Conservation (phyloP, 352 stramenopile genomes). For the Globisporangium nodosum region DNA sequence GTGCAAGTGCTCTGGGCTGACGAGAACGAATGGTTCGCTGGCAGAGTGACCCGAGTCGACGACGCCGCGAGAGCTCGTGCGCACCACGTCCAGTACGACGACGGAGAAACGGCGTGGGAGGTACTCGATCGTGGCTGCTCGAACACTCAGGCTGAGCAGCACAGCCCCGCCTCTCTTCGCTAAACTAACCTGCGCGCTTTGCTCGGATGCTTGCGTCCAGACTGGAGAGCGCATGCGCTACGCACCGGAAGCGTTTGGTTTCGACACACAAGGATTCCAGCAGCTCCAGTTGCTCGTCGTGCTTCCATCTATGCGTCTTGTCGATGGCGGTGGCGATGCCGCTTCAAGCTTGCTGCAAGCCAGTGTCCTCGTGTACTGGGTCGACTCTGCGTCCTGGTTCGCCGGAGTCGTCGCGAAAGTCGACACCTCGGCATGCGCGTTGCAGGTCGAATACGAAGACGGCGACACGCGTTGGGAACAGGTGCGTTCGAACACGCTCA, state of each 20-base stretch:
- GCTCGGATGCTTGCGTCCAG: not conserved
- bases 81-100: conserved; percentile 41
- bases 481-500: conserved; percentile 6
- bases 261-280: conserved; percentile 11
- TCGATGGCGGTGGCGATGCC: not conserved
- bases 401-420: conserved; percentile 21
- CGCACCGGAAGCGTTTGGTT: conserved; percentile 7
- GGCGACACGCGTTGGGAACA: conserved; percentile 41
- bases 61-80: not conserved
- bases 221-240: conserved; percentile 6
- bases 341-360: not conserved
- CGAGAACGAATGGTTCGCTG: conserved; percentile 42
- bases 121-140: conserved; percentile 3
- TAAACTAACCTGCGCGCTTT: not conserved
- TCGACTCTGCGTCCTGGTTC: conserved; percentile 35
- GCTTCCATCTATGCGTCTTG: not conserved
- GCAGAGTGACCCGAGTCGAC: conserved; percentile 14
- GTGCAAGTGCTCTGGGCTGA: conserved; percentile 48
- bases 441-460: conserved; percentile 47
- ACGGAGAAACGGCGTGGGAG: conserved; percentile 49
- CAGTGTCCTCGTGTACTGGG: conserved; percentile 35
- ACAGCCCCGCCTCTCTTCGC: not conserved
- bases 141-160: not conserved
- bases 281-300: conserved; percentile 29
- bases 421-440: conserved; percentile 2